Evolutionary conservation across 768 basidiomycete species (phyloP).

Genomic region (Neoboletus magnificus): DNA sequence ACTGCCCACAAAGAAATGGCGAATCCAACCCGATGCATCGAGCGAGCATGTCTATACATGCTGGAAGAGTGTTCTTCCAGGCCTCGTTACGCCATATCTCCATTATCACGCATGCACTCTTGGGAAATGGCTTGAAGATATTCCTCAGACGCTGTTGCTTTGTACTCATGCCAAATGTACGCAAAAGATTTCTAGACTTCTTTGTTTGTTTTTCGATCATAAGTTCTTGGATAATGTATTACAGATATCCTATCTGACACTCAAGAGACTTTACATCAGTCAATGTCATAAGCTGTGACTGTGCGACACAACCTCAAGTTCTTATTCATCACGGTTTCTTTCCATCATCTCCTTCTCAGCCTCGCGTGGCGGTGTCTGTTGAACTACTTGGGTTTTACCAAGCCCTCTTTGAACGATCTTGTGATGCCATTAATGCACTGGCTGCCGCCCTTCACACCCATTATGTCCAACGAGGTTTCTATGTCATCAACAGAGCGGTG

Average conservation of each 20-base stretch:
- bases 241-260: neutral
- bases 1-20: neutral
- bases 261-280: neutral
- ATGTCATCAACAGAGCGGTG: neutral
- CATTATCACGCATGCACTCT: neutral
- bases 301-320: neutral
- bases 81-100: neutral
- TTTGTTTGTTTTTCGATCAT: neutral
- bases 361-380: neutral
- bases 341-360: neutral
- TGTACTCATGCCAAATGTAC: neutral
- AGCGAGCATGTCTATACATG: neutral
- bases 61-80: neutral
- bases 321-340: neutral
- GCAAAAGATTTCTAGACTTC: neutral
- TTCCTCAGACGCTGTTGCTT: neutral
- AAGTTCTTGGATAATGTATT: too few relatives aligned
- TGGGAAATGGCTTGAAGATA: neutral
- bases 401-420: neutral
- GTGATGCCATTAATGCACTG: neutral
- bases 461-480: neutral
- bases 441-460: neutral
- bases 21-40: neutral
- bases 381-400: neutral
- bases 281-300: neutral